Evolutionary conservation across 1,284 basidiomycete species (phyloP).

Genomic region (Cerrena zonata): DNA sequence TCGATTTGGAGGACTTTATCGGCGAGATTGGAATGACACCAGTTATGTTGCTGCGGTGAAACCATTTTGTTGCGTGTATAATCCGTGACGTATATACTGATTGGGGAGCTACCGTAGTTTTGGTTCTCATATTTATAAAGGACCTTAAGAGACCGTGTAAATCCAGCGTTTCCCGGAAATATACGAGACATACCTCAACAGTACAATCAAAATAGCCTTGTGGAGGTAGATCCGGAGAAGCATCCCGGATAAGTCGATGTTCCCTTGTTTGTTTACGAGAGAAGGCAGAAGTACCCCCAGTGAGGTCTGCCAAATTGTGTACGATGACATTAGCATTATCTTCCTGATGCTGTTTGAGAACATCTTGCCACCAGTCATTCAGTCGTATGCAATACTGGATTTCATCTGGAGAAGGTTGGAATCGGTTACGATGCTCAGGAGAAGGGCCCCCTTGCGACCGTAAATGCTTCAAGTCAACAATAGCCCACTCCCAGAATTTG

Average conservation of each 20-base stretch:
- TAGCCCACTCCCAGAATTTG: constrained; percentile 12
- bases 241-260: constrained; percentile 50
- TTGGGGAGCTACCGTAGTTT: constrained; percentile 26
- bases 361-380: constrained; percentile 52
- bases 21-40: constrained; percentile 43
- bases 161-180: not conserved
- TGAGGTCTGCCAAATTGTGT: constrained; percentile 17
- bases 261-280: constrained; percentile 18
- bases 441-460: not conserved
- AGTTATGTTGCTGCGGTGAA: constrained; percentile 31
- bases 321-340: constrained; percentile 18
- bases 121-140: constrained; percentile 36
- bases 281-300: not conserved
- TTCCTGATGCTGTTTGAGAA: constrained; percentile 21
- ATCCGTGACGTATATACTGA: constrained; percentile 62
- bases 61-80: constrained; percentile 45
- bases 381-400: constrained; percentile 35
- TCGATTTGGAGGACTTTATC: constrained; percentile 47
- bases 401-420: constrained; percentile 17
- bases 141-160: constrained; percentile 33
- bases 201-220: constrained; percentile 63
- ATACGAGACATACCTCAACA: constrained; percentile 45
- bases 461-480: not conserved
- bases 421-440: not conserved
- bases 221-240: constrained; percentile 33